Conservation (phyloP, 345 rosid species). For the Hibiscus tridactylites region DNA sequence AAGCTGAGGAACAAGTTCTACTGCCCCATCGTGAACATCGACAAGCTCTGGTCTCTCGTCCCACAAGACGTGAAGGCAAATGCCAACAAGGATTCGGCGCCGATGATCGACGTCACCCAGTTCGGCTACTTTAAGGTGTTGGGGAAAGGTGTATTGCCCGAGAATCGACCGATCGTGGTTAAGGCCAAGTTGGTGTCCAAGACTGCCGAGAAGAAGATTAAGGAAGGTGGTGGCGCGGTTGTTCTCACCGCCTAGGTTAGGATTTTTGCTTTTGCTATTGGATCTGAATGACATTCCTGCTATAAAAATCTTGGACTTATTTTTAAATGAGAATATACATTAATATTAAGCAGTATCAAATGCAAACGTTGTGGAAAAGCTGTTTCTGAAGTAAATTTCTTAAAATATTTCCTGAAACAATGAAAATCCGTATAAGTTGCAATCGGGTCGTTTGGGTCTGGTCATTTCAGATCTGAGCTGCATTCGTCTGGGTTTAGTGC, state of each 20-base stretch:
- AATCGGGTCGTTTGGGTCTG: no score
- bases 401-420: no score
- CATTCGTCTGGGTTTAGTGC: no score
- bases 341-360: no score
- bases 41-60: background rate
- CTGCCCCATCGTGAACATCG: slow-evolving; percentile 11
- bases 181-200: background rate
- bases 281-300: background rate
- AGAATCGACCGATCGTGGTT: background rate
- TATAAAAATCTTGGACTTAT: background rate
- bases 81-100: background rate
- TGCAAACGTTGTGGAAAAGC: no score
- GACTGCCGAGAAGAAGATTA: background rate
- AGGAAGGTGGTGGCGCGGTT: background rate
- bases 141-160: background rate
- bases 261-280: background rate
- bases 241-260: background rate
- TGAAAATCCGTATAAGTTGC: no score
- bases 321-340: background rate
- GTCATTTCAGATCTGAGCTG: no score
- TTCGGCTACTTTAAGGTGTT: background rate
- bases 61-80: background rate
- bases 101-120: background rate
- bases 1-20: slow-evolving; percentile 66
- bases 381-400: no score